Conservation (phyloP, 2,329 filamentous ascomycete species). For the Colletotrichum brevisporum region DNA sequence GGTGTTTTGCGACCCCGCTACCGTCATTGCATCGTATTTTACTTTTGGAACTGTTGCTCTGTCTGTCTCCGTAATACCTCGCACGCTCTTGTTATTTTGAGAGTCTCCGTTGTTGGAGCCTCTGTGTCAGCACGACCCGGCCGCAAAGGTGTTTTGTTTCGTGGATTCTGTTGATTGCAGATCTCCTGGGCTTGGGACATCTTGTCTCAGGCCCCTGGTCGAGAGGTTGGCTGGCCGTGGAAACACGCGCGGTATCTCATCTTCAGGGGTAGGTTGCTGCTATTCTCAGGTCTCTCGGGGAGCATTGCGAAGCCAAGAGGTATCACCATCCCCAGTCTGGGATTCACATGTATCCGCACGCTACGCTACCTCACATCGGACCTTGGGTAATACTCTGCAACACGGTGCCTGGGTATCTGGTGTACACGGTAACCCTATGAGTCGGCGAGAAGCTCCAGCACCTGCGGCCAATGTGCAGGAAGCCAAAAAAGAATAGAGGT, state of each 20-base stretch:
- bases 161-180: constrained; percentile 29
- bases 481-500: too few species aligned
- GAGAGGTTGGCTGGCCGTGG: constrained; percentile 14
- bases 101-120: constrained; percentile 7
- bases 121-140: background rate
- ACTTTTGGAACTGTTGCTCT: constrained; percentile 14
- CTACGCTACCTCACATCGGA: constrained; percentile 1
- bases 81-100: constrained; percentile 8
- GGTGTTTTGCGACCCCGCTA: constrained; percentile 32
- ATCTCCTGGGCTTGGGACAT: constrained; percentile 34
- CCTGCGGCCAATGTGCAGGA: too few species aligned
- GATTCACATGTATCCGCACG: constrained; percentile 33
- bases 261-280: constrained; percentile 32
- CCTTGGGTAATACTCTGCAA: background rate
- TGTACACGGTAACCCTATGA: background rate
- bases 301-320: constrained; percentile 37
- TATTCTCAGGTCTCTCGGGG: constrained; percentile 32
- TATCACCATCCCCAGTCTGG: constrained; percentile 34
- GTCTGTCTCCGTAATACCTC: background rate
- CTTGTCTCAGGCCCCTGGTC: constrained; percentile 34
- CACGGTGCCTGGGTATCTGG: too few species aligned
- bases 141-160: constrained; percentile 18
- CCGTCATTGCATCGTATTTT: constrained; percentile 3
- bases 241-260: constrained; percentile 25
- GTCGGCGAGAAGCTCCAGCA: too few species aligned